phyloP scores from a whole-genome alignment of 805 yeast species.

The Candida hungchunana region DNA sequence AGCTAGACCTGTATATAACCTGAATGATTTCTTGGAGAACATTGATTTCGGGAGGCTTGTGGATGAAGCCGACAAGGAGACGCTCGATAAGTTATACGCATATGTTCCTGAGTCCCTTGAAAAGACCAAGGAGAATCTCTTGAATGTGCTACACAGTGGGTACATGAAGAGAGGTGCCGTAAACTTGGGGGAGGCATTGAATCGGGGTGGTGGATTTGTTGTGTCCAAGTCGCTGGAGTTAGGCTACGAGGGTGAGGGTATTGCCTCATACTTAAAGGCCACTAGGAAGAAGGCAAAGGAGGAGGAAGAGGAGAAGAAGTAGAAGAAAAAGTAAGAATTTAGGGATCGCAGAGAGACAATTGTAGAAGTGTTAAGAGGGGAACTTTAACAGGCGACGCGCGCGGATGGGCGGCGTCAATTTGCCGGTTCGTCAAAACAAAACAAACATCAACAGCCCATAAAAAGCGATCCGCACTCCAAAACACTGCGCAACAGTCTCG shows the following conservation, averaged over 20 bases:
- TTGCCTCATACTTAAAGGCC: slow-evolving; percentile 44
- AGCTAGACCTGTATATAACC: slow-evolving; percentile 18
- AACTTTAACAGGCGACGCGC: too few relatives aligned
- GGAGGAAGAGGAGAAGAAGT: slow-evolving; percentile 5
- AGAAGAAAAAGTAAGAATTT: not conserved
- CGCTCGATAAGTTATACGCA: slow-evolving; percentile 33
- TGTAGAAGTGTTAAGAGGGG: too few relatives aligned
- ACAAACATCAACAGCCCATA: too few relatives aligned
- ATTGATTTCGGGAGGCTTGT: slow-evolving; percentile 12
- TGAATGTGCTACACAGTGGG: slow-evolving; percentile 42
- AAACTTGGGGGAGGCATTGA: slow-evolving; percentile 40
- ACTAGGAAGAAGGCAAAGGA: slow-evolving; percentile 29
- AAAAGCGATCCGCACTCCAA: too few relatives aligned
- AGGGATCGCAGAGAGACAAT: too few relatives aligned
- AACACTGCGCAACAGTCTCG: too few relatives aligned
- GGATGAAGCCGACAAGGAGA: slow-evolving; percentile 26
- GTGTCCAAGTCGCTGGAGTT: slow-evolving; percentile 46
- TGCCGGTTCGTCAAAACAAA: too few relatives aligned
- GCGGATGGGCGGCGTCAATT: too few relatives aligned
- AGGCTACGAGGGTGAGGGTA: slow-evolving; percentile 52
- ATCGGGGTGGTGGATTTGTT: slow-evolving; percentile 44
- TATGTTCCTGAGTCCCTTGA: slow-evolving; percentile 41
- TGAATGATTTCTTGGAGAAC: slow-evolving; percentile 18
- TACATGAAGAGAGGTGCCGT: slow-evolving; percentile 42
- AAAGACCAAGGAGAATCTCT: slow-evolving; percentile 34